Percentiles rank a stretch among this genome's conserved stretches.
Conservation (phyloP, 345 rosid species). For the Eucalyptus grandis region DNA sequence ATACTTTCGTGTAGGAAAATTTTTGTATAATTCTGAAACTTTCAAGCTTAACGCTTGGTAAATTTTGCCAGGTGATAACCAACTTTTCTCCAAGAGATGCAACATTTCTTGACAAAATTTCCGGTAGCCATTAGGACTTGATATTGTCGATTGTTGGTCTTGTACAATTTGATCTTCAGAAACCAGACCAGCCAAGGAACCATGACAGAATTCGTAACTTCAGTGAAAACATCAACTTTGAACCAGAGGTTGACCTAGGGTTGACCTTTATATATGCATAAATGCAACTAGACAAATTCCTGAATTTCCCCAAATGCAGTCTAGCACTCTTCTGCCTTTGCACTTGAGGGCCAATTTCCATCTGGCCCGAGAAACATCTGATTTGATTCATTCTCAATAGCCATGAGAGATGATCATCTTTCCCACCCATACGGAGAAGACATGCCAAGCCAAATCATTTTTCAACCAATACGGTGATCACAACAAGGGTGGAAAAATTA, state of each 20-base stretch:
- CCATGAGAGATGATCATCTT: not conserved
- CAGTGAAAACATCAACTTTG: not conserved
- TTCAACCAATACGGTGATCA: not conserved
- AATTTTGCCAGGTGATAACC: not conserved
- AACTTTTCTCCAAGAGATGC: not conserved
- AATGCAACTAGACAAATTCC: not conserved
- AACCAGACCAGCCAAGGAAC: not conserved
- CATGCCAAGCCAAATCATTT: not conserved
- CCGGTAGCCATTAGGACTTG: not conserved
- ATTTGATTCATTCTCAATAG: not conserved
- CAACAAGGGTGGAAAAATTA: not conserved
- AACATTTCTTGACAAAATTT: not conserved
- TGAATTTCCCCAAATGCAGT: not conserved
- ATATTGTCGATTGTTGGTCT: not conserved
- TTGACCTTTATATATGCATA: not conserved
- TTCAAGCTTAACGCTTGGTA: not conserved
- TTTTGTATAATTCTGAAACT: not conserved
- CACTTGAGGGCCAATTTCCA: not conserved
- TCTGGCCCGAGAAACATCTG: not conserved
- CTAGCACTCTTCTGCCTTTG: not conserved
- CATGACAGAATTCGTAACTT: not conserved
- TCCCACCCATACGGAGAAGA: not conserved
- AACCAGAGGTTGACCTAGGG: not conserved
- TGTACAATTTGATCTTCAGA: not conserved
- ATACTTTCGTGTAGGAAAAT: not conserved